These are phyloP conservation scores for Aspergillus neotritici DNA, from an alignment of 2,329 filamentous ascomycete genomes.

Conservation along the genomic window DNA sequence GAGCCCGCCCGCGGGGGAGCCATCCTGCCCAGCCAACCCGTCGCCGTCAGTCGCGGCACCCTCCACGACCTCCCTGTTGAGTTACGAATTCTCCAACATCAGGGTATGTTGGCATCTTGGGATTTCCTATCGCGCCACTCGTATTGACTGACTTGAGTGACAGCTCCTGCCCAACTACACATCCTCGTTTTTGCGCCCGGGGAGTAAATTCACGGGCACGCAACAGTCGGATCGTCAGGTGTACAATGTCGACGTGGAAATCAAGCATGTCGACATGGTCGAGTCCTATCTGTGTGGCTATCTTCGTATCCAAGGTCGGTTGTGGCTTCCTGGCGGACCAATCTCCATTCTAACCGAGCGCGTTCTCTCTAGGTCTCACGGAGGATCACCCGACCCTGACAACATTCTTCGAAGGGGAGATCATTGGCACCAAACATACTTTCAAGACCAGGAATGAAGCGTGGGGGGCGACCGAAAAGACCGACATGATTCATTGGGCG, in stretches of 20 bases:
- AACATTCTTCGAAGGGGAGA: constrained; percentile 97
- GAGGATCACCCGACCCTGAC: constrained; percentile 96
- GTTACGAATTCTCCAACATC: constrained; percentile 51
- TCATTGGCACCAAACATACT: constrained; percentile 91
- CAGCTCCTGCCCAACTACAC: constrained; percentile 72
- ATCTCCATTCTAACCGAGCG: constrained; percentile 5
- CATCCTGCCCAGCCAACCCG: constrained; percentile 23
- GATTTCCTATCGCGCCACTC: constrained; percentile 2
- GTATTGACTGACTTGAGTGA: constrained; percentile 13
- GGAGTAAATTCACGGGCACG: constrained; percentile 82
- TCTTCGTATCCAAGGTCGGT: constrained; percentile 81
- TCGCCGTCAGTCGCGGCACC: constrained; percentile 29
- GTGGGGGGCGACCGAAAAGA: constrained; percentile 90
- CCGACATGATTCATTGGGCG: constrained; percentile 87
- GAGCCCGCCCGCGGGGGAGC: constrained; percentile 28
- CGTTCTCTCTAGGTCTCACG: constrained; percentile 63
- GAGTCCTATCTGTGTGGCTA: constrained; percentile 95
- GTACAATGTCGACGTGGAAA: constrained; percentile 94
- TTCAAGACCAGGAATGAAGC: constrained; percentile 83
- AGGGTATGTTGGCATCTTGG: constrained; percentile 42
- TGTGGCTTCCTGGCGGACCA: background rate
- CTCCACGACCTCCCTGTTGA: constrained; percentile 43
- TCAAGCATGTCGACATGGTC: constrained; percentile 90
- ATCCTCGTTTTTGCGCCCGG: constrained; percentile 78
- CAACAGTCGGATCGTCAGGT: constrained; percentile 89